phyloP scores from a whole-genome alignment of 1,284 basidiomycete species.

The Ustilago curta region DNA sequence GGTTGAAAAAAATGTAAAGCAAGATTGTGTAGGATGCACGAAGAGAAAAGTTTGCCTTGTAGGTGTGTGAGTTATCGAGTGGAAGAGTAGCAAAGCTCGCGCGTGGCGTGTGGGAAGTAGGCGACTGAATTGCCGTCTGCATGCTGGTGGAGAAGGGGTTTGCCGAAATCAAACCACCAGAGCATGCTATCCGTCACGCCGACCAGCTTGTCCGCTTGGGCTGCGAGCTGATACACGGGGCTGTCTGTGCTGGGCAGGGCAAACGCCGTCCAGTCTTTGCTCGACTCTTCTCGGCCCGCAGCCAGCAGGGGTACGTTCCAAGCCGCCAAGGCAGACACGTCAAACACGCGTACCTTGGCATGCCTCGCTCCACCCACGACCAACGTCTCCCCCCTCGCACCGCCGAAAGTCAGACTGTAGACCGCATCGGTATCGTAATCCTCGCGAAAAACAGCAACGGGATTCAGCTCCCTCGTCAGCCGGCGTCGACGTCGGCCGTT shows the following conservation, averaged over 20 bases:
- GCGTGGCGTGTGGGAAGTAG: slow-evolving; percentile 19
- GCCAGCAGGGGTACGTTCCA: slow-evolving; percentile 23
- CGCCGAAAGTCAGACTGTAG: slow-evolving; percentile 43
- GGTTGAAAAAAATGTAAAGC: background rate
- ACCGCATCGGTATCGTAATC: slow-evolving; percentile 33
- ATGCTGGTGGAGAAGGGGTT: slow-evolving; percentile 1
- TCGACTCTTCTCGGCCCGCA: background rate
- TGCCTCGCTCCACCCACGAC: slow-evolving; percentile 31
- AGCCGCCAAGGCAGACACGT: slow-evolving; percentile 10
- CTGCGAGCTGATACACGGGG: slow-evolving; percentile 32
- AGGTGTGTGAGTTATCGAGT: background rate
- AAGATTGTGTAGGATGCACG: background rate
- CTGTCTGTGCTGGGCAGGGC: slow-evolving; percentile 25
- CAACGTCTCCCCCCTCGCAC: slow-evolving; percentile 11
- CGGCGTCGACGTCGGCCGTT: background rate
- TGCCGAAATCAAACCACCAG: slow-evolving; percentile 46
- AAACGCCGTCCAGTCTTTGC: slow-evolving; percentile 41
- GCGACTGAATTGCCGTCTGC: slow-evolving; percentile 6
- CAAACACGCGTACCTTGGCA: slow-evolving; percentile 30
- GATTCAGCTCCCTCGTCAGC: slow-evolving; percentile 12
- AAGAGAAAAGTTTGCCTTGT: background rate
- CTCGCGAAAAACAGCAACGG: slow-evolving; percentile 25
- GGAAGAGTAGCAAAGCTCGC: slow-evolving; percentile 9
- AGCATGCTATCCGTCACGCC: slow-evolving; percentile 37
- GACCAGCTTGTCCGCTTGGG: slow-evolving; percentile 17